Evolutionary conservation across 495 filamentous ascomycete species (phyloP).

Genomic region (Xylaria intraflava): DNA sequence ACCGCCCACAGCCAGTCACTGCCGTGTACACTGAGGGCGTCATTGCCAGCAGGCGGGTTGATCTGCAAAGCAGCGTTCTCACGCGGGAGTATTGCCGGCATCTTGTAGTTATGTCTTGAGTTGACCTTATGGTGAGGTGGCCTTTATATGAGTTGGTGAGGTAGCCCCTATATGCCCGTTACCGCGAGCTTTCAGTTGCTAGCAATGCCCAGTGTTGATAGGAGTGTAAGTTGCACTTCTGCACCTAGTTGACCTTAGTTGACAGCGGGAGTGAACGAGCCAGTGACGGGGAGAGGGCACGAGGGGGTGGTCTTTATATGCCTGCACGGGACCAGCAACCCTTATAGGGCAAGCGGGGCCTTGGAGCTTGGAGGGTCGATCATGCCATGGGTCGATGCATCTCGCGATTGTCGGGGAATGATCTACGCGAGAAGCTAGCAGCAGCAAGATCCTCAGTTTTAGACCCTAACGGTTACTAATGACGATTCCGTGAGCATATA

Average conservation of each 20-base stretch:
- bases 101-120: slow-evolving; percentile 3
- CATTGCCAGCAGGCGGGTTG: slow-evolving; percentile 37
- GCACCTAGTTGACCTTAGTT: background rate
- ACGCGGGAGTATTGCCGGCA: slow-evolving; percentile 28
- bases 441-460: background rate
- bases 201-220: too few relatives aligned
- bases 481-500: too few relatives aligned
- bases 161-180: too few relatives aligned
- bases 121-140: background rate
- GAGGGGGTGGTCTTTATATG: slow-evolving; percentile 7
- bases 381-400: background rate
- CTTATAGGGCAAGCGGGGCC: background rate
- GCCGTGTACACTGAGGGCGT: slow-evolving; percentile 35
- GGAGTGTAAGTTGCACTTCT: too few relatives aligned
- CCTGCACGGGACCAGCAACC: background rate
- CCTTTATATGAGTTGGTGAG: background rate
- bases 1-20: slow-evolving; percentile 45
- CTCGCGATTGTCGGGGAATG: background rate
- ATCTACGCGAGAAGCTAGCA: background rate
- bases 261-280: background rate
- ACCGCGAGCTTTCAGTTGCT: background rate
- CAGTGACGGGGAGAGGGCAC: background rate
- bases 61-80: slow-evolving; percentile 37
- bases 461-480: background rate
- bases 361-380: slow-evolving; percentile 2